Conservation (phyloP, 768 basidiomycete species). For the Lentinula raphanica region DNA sequence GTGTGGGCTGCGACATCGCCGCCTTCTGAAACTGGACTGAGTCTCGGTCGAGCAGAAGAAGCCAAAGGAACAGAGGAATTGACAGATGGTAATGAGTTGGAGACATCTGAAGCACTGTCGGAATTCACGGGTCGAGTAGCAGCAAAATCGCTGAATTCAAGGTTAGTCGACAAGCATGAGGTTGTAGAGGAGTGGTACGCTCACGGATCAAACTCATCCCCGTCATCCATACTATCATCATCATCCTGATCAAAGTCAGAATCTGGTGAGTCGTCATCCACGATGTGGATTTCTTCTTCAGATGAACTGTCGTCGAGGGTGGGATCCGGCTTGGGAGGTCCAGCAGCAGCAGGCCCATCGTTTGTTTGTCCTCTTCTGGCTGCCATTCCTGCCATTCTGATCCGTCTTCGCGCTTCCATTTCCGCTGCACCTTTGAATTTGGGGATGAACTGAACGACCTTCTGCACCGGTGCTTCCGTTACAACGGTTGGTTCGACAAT, state of each 20-base stretch:
- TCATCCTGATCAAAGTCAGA: constrained; percentile 48
- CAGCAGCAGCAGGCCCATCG: constrained; percentile 28
- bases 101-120: constrained; percentile 41
- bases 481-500: constrained; percentile 31
- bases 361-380: constrained; percentile 8
- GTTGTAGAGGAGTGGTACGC: constrained; percentile 20
- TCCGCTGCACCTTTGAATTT: constrained; percentile 82
- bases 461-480: constrained; percentile 42
- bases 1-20: constrained; percentile 19
- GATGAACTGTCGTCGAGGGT: constrained; percentile 51
- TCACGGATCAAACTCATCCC: constrained; percentile 78
- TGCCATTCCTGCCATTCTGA: constrained; percentile 52
- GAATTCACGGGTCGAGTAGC: constrained; percentile 51
- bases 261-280: constrained; percentile 43
- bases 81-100: constrained; percentile 33
- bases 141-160: constrained; percentile 57
- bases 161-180: not conserved
- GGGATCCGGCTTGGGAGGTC: constrained; percentile 25
- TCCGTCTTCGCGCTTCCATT: constrained; percentile 70
- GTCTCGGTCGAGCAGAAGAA: not conserved
- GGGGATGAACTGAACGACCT: constrained; percentile 61
- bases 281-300: constrained; percentile 44
- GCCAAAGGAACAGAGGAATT: constrained; percentile 44
- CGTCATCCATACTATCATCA: constrained; percentile 53
- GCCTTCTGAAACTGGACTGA: constrained; percentile 52